These are phyloP conservation scores for Sugiyamaella floridensis DNA, from an alignment of 805 yeast species.

Conservation along the genomic window DNA sequence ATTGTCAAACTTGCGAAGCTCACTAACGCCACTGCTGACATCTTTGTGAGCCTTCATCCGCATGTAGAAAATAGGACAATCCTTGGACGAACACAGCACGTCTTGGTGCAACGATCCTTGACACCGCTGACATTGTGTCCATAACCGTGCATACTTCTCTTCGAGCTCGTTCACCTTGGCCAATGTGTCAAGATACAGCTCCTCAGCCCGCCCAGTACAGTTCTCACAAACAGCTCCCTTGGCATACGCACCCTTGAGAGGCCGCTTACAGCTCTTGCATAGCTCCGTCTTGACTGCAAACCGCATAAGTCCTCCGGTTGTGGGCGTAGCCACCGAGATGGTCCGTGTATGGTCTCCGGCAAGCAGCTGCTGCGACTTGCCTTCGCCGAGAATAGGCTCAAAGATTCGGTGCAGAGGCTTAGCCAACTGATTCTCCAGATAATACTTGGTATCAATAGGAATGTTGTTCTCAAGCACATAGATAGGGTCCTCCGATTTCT, in stretches of 20 bases:
- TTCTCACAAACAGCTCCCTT: conserved; percentile 76
- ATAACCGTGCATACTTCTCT: conserved; percentile 72
- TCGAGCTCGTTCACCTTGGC: conserved; percentile 76
- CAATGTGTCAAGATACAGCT: conserved; percentile 72
- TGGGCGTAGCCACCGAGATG: conserved; percentile 59
- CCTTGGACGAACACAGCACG: conserved; percentile 89
- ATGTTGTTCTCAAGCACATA: conserved; percentile 86
- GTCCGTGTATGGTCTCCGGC: conserved; percentile 81
- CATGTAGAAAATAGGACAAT: conserved; percentile 97
- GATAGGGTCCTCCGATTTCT: conserved; percentile 94
- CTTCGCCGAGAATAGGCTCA: conserved; percentile 89
- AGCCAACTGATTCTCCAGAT: conserved; percentile 83
- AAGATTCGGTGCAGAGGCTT: conserved; percentile 91
- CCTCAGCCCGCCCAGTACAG: conserved; percentile 68
- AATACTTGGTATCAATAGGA: conserved; percentile 91
- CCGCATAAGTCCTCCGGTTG: conserved; percentile 81
- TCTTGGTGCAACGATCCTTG: conserved; percentile 96
- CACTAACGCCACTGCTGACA: conserved; percentile 47
- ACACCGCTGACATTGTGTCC: conserved; percentile 98
- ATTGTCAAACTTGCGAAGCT: conserved; percentile 59
- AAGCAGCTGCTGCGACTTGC: conserved; percentile 67
- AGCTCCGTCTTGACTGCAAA: conserved; percentile 85
- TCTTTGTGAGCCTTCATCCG: conserved; percentile 81
- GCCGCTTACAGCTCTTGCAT: conserved; percentile 83
- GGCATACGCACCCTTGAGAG: conserved; percentile 46